Evolutionary conservation across 768 basidiomycete genomes (phyloP).

Genomic region (Mycena alexandri): DNA sequence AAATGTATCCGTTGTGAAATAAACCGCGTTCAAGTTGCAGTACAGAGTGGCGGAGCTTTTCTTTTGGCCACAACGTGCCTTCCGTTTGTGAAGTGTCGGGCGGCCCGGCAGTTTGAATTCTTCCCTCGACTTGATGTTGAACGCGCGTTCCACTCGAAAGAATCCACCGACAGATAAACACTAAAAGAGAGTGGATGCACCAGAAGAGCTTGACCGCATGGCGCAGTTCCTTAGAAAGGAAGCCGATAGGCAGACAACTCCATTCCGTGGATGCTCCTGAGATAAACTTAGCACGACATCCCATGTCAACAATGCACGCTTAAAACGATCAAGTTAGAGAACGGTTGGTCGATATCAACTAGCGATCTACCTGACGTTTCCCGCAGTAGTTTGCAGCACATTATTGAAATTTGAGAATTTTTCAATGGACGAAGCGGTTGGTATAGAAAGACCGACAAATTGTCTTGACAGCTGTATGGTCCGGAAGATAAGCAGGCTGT

Average conservation of each 20-base stretch:
- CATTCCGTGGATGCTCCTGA: slow-evolving; percentile 10
- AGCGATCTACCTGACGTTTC: background rate
- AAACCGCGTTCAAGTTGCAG: too few species aligned
- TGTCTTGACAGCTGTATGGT: slow-evolving; percentile 6
- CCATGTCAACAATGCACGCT: background rate
- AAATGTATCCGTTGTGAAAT: too few species aligned
- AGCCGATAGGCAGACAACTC: slow-evolving; percentile 5
- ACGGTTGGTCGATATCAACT: too few species aligned
- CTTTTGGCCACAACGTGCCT: too few species aligned
- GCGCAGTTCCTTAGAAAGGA: slow-evolving; percentile 13
- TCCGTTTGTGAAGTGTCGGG: too few species aligned
- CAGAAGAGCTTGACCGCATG: slow-evolving; percentile 21
- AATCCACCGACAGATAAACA: background rate
- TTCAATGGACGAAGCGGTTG: too few species aligned
- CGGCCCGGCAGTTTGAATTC: too few species aligned
- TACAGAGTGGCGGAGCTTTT: too few species aligned
- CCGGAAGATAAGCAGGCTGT: slow-evolving; percentile 29
- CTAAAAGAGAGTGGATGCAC: slow-evolving; percentile 3
- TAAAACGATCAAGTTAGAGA: background rate
- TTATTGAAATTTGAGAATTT: background rate
- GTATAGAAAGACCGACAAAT: background rate
- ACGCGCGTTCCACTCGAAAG: too few species aligned
- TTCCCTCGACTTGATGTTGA: too few species aligned
- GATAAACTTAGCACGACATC: slow-evolving; percentile 4
- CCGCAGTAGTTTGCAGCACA: background rate